Conservation (phyloP, 1,139 yeast genomes). For the Lodderomyces theae region DNA sequence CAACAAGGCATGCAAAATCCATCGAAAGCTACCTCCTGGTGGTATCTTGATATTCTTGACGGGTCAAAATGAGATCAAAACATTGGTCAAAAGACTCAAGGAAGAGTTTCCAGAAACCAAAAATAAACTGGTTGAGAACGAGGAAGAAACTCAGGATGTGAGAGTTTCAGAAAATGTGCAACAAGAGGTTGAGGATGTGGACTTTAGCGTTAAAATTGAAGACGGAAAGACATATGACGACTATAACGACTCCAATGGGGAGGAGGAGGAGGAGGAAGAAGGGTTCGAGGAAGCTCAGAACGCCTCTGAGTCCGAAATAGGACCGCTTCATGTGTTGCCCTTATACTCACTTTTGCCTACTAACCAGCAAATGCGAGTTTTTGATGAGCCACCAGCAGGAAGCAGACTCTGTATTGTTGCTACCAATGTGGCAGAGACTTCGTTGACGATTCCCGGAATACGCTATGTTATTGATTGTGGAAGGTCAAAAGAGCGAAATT, state of each 20-base stretch:
- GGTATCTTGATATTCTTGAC: slow-evolving; percentile 90
- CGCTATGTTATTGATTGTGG: slow-evolving; percentile 96
- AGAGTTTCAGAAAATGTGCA: slow-evolving; percentile 59
- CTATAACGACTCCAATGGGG: slow-evolving; percentile 36
- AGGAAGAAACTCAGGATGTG: slow-evolving; percentile 41
- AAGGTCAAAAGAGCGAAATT: slow-evolving; percentile 83
- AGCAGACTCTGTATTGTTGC: slow-evolving; percentile 90
- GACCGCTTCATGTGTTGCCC: slow-evolving; percentile 88
- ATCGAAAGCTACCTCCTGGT: slow-evolving; percentile 84
- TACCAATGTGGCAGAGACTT: slow-evolving; percentile 97
- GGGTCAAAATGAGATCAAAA: slow-evolving; percentile 87
- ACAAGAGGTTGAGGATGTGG: slow-evolving; percentile 85
- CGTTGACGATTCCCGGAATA: slow-evolving; percentile 93
- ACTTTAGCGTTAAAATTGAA: slow-evolving; percentile 59
- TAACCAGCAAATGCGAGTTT: slow-evolving; percentile 90
- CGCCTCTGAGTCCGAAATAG: slow-evolving; percentile 71
- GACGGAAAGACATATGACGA: slow-evolving; percentile 21
- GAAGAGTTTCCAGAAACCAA: slow-evolving; percentile 64
- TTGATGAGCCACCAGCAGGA: slow-evolving; percentile 80
- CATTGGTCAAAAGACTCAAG: slow-evolving; percentile 66
- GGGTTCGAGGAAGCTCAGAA: slow-evolving; percentile 85
- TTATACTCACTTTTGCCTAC: slow-evolving; percentile 90
- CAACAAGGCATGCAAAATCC: slow-evolving; percentile 83
- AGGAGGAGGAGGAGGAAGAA: slow-evolving; percentile 74
- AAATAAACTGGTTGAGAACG: slow-evolving; percentile 10